phyloP scores from a whole-genome alignment of 202 grass and related monocot species.

The Panicum hallii region DNA sequence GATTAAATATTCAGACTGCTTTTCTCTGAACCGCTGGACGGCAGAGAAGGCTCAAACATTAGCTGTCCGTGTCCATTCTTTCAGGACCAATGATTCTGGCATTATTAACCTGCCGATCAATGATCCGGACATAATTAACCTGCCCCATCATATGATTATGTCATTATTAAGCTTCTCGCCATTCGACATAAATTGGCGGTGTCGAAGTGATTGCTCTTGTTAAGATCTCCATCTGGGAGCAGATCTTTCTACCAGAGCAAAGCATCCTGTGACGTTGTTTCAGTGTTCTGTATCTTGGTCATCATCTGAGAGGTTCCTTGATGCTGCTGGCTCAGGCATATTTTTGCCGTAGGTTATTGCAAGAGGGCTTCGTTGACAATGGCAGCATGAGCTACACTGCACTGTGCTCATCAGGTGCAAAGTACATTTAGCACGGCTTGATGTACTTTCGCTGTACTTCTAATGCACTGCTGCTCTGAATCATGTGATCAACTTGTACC shows the following conservation, averaged over 20 bases:
- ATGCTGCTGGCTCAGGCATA: conserved; percentile 12
- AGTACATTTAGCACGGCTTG: conserved; percentile 1
- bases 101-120: conserved; percentile 13
- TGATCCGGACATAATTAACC: conserved; percentile 23
- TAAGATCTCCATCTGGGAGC: conserved; percentile 38
- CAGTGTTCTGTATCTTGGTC: conserved; percentile 28
- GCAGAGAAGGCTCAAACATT: conserved; percentile 32
- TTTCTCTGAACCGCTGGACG: conserved; percentile 24
- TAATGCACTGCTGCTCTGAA: conserved; percentile 10
- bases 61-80: conserved; percentile 43
- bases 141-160: neutral
- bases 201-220: conserved; percentile 26
- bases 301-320: conserved; percentile 30
- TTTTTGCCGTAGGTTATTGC: conserved; percentile 14
- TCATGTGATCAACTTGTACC: conserved; percentile 42
- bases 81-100: conserved; percentile 23
- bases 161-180: conserved; percentile 8
- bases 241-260: conserved; percentile 36
- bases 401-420: conserved; percentile 15
- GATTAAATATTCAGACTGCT: conserved; percentile 38
- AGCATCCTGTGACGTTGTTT: conserved; percentile 6
- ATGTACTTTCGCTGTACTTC: conserved; percentile 24
- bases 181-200: neutral
- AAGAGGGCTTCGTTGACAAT: conserved; percentile 33
- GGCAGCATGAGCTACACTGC: neutral